Base-by-base conservation (phyloP, 768 basidiomycete genomes). In the Mrakia frigida region DNA sequence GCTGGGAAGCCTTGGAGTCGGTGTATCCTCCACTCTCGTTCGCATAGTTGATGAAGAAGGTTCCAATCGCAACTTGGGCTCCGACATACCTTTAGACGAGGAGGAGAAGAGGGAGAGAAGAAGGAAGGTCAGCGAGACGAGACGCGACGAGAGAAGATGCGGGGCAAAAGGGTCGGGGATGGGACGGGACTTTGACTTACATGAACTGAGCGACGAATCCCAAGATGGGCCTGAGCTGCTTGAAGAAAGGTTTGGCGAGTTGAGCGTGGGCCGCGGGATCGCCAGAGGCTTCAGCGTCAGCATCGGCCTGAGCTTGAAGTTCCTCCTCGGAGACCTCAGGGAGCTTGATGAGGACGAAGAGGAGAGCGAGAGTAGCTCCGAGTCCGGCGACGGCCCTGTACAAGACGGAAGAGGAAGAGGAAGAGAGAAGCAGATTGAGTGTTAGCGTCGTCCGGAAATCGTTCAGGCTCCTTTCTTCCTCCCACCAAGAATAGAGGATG, bases 291-390 rank as follows among this genome's bases (percentile, higher is more conserved):
- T 73, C 43, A 59, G 80, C 80, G 33, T 81, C 81, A 70, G 81
- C 82, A 65, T 82, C 81, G n/a, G n/a, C n/a, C n/a, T n/a, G 59
- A 86, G 83, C n/a, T 85, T 83, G 52, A n/a, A 88, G 84, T 28
- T 87, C 88, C 71, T 89, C 89, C 80, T 90, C 89, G 4, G 88
- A 88, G 74, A 91, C 90, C 81, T 91, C 90, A 2, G 90, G 90
- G 25, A 91, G 84, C 68, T 86, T 80, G 81, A 88, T 88, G 82
- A 90, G 89, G 83, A 89, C 87, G 85, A 92, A 92, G 41, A 90
- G 82, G 73, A 88, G 81, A 78, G 90, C 90, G 33, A 91, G 35
- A 89, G 74, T n/a, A n/a, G n/a, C n/a, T 31, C 90, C 90, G 41
- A 91, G 87, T 33, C 86, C 79, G 56, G 56, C 77, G 70, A 83